Base-by-base conservation (phyloP, 805 yeast species). In the Ogataea chonburiensis region DNA sequence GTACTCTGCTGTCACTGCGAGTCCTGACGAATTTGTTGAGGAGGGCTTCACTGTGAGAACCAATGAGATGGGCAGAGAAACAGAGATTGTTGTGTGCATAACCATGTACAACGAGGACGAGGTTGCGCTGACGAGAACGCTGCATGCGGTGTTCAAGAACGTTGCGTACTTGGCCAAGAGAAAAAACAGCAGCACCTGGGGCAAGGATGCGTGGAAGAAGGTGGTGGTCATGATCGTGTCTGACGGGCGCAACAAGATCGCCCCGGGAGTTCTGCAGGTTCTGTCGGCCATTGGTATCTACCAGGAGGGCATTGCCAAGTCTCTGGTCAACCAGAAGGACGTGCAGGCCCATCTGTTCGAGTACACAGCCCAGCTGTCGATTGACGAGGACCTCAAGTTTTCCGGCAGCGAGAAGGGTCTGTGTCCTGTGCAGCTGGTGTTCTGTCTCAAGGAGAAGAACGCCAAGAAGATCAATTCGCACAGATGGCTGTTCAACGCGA, bases 71-170 rank as follows among this genome's bases (percentile, higher is more conserved):
- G 86, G 85, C 47, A 78, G 98, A 57, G 96, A 88, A 53, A 91
- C 93, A 18, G 98, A 94, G 63, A 67, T 93, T 24, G 88, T 85
- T 28, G 76, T 93, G 34, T 89, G 98, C 63, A 77, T 93, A 48
- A 93, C 98, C 20, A 91, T 93, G 98, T 93, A 91, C 66, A 93
- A 93, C 55, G 99, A 93, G 64, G 95, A 86, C 60, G 96, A 89
- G 59, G 70, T 71, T 36, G 75, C 94, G 3, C 78, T 93, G 58
- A 86, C 97, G 1, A 77, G 98, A 64, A 94, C 98, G 0, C 70
- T 93, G 74, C 95, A 94, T 60, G 86, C 95, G 0, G 91, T 93
- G 11, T 86, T 91, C 86, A 84, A 79, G 52, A 93, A 94, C 61
- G 77, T 93, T 40, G 86, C 96, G 2, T 93, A 88, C 54, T 68